Evolutionary conservation across 2,329 filamentous ascomycete genomes (phyloP), one percentile per base, ranked within the genome.

Genomic region (Aspergillus texensis): DNA sequence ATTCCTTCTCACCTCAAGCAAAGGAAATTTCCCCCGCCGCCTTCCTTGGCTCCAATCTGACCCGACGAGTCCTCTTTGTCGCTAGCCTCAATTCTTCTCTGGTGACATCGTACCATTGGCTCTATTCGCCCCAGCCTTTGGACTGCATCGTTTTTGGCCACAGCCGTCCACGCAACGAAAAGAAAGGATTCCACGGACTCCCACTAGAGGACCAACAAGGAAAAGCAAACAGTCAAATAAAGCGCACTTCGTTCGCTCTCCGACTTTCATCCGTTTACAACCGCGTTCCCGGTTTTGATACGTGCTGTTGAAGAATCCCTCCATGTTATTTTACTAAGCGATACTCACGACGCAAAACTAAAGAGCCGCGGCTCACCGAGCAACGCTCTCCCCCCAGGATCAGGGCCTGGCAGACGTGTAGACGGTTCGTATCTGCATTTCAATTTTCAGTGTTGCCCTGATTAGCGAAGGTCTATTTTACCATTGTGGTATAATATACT

Each of bases 301-400:
- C 62, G 61, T 68, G 64, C 71, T 67, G 66, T 71, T 72, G 67
- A 72, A 67, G 62, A 63, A 59, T 69, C 61, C 66, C 71, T 76
- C 73, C 64, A 80, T 80, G 78, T 76, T 73, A 75, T 75, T 72
- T 71, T 74, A 75, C 68, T 80, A 80, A 70, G 75, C 75, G 71
- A 71, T 67, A 62, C 63, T 68, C 65, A 58, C 70, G 67, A 70
- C 70, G 63, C 67, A 64, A 65, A 74, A 67, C 61, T 52, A 67
- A 64, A 73, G 77, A 78, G 77, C 75, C 69, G 68, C 73, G 73
- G 78, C 77, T 80, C 76, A 68, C 70, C 69, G 76, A 77, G 76
- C 76, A 75, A 69, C 74, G 75, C 76, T 78, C 72, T 65, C 67
- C 68, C 64, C 70, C 76, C 73, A 76, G 77, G 71, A 72, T 78